Evolutionary conservation across 495 filamentous ascomycete genomes (phyloP).

Genomic region (Aspergillus funiculosus): DNA sequence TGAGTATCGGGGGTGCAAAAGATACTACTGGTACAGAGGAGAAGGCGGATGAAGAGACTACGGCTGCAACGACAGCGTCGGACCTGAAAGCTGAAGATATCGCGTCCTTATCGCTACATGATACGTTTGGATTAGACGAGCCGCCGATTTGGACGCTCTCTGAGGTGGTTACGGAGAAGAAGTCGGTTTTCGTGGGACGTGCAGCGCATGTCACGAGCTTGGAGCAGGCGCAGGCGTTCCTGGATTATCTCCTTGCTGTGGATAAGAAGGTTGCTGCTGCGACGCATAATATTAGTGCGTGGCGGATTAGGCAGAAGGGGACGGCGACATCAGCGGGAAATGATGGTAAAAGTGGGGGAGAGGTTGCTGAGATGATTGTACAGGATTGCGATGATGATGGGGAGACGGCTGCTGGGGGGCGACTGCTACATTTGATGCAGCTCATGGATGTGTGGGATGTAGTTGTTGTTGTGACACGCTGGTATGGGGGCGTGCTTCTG

Average conservation of each 20-base stretch:
- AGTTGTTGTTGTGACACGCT: slow-evolving; percentile 89
- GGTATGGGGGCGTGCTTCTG: slow-evolving; percentile 87
- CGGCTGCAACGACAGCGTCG: background rate
- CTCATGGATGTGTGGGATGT: slow-evolving; percentile 90
- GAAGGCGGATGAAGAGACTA: slow-evolving; percentile 8
- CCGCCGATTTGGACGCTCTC: slow-evolving; percentile 66
- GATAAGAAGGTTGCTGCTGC: slow-evolving; percentile 80
- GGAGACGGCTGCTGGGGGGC: slow-evolving; percentile 85
- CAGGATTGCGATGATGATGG: slow-evolving; percentile 97
- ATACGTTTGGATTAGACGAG: slow-evolving; percentile 33
- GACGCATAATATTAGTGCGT: slow-evolving; percentile 84
- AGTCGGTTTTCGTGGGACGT: slow-evolving; percentile 82
- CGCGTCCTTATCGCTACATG: slow-evolving; percentile 25
- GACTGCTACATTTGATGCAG: slow-evolving; percentile 84
- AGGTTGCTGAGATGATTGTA: slow-evolving; percentile 50
- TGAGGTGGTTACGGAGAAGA: slow-evolving; percentile 67
- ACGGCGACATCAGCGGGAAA: slow-evolving; percentile 20
- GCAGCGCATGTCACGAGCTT: slow-evolving; percentile 60
- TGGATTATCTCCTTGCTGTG: slow-evolving; percentile 66
- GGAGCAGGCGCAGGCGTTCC: slow-evolving; percentile 58
- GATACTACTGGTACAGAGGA: slow-evolving; percentile 10
- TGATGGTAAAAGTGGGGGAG: slow-evolving; percentile 8
- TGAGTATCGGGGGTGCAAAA: slow-evolving; percentile 36
- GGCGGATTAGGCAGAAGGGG: slow-evolving; percentile 50
- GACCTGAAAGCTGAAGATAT: background rate